phyloP scores from a whole-genome alignment of 2,329 filamentous ascomycete species.

The Fusarium chaquense region DNA sequence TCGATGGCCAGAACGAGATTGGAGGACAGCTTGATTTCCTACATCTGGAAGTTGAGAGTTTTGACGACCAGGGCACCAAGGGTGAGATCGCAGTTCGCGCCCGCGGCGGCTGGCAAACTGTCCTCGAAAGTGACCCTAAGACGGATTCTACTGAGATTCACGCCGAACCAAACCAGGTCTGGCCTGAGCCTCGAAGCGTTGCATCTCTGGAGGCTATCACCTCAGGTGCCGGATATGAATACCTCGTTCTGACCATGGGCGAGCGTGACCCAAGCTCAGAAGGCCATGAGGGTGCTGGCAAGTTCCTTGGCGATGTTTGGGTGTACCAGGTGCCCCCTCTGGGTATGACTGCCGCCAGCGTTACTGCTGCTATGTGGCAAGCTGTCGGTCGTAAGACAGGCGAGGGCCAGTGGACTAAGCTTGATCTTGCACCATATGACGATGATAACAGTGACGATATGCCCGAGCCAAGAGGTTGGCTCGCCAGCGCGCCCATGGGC shows the following conservation, averaged over 20 bases:
- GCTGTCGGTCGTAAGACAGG: slow-evolving; percentile 65
- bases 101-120: slow-evolving; percentile 66
- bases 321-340: slow-evolving; percentile 70
- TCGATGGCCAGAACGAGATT: slow-evolving; percentile 76
- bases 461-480: slow-evolving; percentile 67
- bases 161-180: slow-evolving; percentile 53
- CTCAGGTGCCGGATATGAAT: slow-evolving; percentile 70
- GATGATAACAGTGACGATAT: slow-evolving; percentile 63
- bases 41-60: slow-evolving; percentile 67
- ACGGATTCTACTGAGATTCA: slow-evolving; percentile 54
- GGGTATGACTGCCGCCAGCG: slow-evolving; percentile 65
- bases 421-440: slow-evolving; percentile 63
- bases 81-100: slow-evolving; percentile 65
- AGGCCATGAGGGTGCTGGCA: slow-evolving; percentile 64
- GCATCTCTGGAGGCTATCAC: slow-evolving; percentile 67
- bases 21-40: slow-evolving; percentile 79
- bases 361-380: slow-evolving; percentile 67
- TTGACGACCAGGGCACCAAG: slow-evolving; percentile 62
- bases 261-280: slow-evolving; percentile 63
- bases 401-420: slow-evolving; percentile 69
- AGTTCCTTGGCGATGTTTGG: slow-evolving; percentile 72
- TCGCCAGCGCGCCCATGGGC: slow-evolving; percentile 67
- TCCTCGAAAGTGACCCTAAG: slow-evolving; percentile 56
- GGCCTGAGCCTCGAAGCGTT: slow-evolving; percentile 67
- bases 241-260: slow-evolving; percentile 71